Evolutionary conservation across 345 rosid genomes (phyloP).

Genomic region (Nephelium lappaceum): DNA sequence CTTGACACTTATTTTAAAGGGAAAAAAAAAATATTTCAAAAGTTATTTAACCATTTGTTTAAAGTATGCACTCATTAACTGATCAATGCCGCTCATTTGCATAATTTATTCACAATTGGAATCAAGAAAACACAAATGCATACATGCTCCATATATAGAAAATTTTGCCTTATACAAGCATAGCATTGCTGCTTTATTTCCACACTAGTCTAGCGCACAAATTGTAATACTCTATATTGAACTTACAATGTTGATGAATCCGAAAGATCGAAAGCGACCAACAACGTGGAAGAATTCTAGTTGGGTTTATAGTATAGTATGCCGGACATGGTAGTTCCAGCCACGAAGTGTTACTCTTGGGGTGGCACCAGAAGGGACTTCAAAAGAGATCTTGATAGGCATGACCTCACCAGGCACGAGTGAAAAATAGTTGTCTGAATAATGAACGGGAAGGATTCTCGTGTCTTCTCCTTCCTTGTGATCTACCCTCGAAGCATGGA

Average conservation of each 20-base stretch:
- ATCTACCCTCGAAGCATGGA: conserved; percentile 51
- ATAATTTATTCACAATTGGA: too few relatives aligned
- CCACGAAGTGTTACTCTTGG: conserved; percentile 75
- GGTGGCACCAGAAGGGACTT: conserved; percentile 64
- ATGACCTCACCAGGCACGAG: conserved; percentile 80
- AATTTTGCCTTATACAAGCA: too few relatives aligned
- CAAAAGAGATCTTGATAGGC: conserved; percentile 66
- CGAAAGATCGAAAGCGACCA: background rate
- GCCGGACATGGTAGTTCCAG: conserved; percentile 68
- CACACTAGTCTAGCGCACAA: background rate
- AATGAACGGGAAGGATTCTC: conserved; percentile 93
- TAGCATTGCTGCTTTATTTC: background rate
- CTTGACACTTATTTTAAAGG: too few relatives aligned
- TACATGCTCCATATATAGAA: too few relatives aligned
- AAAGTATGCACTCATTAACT: too few relatives aligned
- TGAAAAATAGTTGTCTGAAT: conserved; percentile 88
- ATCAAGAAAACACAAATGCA: too few relatives aligned
- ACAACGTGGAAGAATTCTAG: background rate
- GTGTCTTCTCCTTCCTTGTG: conserved; percentile 73
- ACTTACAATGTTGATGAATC: background rate
- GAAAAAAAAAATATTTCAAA: too few relatives aligned
- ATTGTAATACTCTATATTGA: background rate
- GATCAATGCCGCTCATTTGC: too few relatives aligned
- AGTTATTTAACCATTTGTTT: too few relatives aligned
- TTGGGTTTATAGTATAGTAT: conserved; percentile 35